These are phyloP conservation scores for Tremella fuciformis DNA, from an alignment of 768 basidiomycete species.

Conservation along the genomic window DNA sequence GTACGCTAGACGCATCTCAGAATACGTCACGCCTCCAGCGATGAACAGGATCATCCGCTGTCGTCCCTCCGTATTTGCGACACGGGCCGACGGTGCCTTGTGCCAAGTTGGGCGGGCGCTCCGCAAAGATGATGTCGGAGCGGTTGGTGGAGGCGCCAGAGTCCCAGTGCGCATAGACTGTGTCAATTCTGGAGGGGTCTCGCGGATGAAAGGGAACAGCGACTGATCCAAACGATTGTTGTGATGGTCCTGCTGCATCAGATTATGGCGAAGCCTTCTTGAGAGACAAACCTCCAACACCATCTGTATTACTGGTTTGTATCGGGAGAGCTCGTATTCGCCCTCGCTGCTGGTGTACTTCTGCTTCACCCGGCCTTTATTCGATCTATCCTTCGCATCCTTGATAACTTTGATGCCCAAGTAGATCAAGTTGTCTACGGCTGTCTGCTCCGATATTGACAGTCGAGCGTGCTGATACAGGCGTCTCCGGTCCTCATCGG, in stretches of 20 bases:
- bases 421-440: slow-evolving; percentile 77
- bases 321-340: slow-evolving; percentile 94
- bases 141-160: slow-evolving; percentile 45
- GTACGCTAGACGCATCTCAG: slow-evolving; percentile 87
- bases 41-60: slow-evolving; percentile 85
- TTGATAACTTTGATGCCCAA: slow-evolving; percentile 81
- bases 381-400: slow-evolving; percentile 70
- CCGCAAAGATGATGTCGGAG: slow-evolving; percentile 71
- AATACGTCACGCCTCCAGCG: slow-evolving; percentile 92
- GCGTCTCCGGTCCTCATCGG: slow-evolving; percentile 93
- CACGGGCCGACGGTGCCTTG: slow-evolving; percentile 58
- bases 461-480: slow-evolving; percentile 93
- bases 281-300: slow-evolving; percentile 69
- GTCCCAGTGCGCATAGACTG: slow-evolving; percentile 51
- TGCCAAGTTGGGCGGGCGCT: slow-evolving; percentile 90
- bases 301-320: slow-evolving; percentile 74
- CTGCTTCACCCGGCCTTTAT: slow-evolving; percentile 75
- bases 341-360: slow-evolving; percentile 66
- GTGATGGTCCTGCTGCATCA: slow-evolving; percentile 68
- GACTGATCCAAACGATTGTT: slow-evolving; percentile 68
- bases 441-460: slow-evolving; percentile 83
- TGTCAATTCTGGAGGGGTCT: slow-evolving; percentile 57
- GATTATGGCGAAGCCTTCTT: not conserved
- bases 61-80: slow-evolving; percentile 55
- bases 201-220: slow-evolving; percentile 85